A percentile compares a stretch with the other conserved stretches of the same genome.
Conservation (phyloP, 148 eudicot species). For the Pouteria glomerata region DNA sequence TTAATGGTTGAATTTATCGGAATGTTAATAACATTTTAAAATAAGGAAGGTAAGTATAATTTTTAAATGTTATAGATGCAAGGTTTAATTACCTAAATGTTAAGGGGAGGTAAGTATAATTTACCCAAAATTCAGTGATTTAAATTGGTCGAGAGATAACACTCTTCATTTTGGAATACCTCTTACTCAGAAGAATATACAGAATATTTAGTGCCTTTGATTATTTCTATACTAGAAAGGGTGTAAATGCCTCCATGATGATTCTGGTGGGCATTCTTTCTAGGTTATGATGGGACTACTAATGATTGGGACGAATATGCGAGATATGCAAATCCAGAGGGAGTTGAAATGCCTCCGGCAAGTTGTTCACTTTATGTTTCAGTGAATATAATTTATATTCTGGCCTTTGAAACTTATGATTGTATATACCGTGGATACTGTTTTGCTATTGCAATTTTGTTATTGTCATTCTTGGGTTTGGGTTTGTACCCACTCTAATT, state of each 20-base stretch:
- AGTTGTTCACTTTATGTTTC: conserved; percentile 3
- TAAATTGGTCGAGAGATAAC: too few relatives aligned
- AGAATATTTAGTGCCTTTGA: neutral
- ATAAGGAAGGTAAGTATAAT: too few relatives aligned
- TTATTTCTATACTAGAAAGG: neutral
- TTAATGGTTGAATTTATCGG: too few relatives aligned
- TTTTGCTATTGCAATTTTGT: neutral
- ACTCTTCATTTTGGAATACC: too few relatives aligned
- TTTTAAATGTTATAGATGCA: too few relatives aligned
- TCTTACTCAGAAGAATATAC: too few relatives aligned
- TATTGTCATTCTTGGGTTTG: neutral
- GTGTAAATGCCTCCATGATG: neutral
- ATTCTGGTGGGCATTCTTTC: neutral
- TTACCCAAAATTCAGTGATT: too few relatives aligned
- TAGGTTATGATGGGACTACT: conserved; percentile 50
- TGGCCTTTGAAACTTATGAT: neutral
- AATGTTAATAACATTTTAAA: too few relatives aligned
- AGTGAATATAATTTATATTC: too few relatives aligned
- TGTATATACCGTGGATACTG: neutral
- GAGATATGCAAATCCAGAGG: conserved; percentile 49
- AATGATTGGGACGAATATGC: conserved; percentile 48
- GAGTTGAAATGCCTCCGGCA: conserved; percentile 51
- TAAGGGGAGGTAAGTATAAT: too few relatives aligned
- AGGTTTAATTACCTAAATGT: too few relatives aligned
- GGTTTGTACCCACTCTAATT: neutral